Evolutionary conservation across 1,139 yeast genomes (phyloP).

Genomic region (Hansenula anomala): DNA sequence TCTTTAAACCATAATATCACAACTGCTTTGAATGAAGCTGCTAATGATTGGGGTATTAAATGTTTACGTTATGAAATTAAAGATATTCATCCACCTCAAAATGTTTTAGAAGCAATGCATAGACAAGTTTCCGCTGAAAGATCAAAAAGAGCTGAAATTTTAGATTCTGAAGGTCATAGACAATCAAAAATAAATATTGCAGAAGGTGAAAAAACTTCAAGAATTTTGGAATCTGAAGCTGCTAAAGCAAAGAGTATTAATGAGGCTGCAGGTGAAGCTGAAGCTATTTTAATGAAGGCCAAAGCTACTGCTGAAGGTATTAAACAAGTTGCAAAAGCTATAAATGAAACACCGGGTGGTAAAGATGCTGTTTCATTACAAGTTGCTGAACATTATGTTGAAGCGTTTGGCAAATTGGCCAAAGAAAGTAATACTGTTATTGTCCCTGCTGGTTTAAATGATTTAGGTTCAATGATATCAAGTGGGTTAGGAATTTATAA

Average conservation of each 20-base stretch:
- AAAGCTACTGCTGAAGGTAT: conserved; percentile 75
- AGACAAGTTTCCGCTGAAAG: conserved; percentile 86
- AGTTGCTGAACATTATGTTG: conserved; percentile 81
- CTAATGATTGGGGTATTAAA: conserved; percentile 80
- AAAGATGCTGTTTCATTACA: conserved; percentile 71
- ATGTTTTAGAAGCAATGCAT: conserved; percentile 89
- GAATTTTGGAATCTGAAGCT: conserved; percentile 71
- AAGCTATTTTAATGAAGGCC: conserved; percentile 63
- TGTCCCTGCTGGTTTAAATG: conserved; percentile 72
- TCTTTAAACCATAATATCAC: conserved; percentile 69
- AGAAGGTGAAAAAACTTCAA: conserved; percentile 71
- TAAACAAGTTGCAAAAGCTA: conserved; percentile 59
- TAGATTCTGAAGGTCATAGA: conserved; percentile 81
- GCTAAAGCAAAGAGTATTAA: conserved; percentile 57
- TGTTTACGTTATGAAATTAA: conserved; percentile 84
- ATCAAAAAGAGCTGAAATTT: conserved; percentile 79
- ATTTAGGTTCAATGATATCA: conserved; percentile 71
- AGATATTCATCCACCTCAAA: conserved; percentile 83
- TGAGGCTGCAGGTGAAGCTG: conserved; percentile 65
- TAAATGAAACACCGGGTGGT: conserved; percentile 65
- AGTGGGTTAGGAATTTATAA: conserved; percentile 72
- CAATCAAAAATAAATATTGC: conserved; percentile 77
- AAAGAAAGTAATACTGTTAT: conserved; percentile 77
- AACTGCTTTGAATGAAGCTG: conserved; percentile 77
- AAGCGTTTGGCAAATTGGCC: conserved; percentile 77